phyloP scores from a whole-genome alignment of 2,329 filamentous ascomycete genomes.

The Fusarium mexicanum region DNA sequence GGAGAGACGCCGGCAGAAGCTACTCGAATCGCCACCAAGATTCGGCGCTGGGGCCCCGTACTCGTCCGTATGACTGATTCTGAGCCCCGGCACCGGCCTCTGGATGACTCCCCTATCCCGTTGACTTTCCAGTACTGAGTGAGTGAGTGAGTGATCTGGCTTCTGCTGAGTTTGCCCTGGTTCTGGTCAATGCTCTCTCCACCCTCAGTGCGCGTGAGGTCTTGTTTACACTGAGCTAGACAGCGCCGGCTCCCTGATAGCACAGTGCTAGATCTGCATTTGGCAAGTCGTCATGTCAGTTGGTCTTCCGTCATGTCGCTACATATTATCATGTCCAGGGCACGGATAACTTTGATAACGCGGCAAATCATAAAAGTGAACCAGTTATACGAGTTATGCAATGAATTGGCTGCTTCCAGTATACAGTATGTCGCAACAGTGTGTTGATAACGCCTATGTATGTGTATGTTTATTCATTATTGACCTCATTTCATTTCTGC shows the following conservation, averaged over 20 bases:
- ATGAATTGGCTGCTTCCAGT: neutral
- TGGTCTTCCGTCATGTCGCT: constrained; percentile 27
- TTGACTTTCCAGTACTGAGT: neutral
- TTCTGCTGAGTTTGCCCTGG: neutral
- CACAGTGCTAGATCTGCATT: constrained; percentile 25
- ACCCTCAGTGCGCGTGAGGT: constrained; percentile 25
- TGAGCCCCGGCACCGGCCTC: constrained; percentile 33
- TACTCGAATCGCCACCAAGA: constrained; percentile 38
- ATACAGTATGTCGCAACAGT: constrained; percentile 21
- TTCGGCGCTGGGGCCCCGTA: constrained; percentile 34
- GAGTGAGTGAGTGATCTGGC: constrained; percentile 5
- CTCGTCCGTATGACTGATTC: constrained; percentile 28
- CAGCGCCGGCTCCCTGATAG: neutral
- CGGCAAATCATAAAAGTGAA: neutral
- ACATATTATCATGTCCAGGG: constrained; percentile 7
- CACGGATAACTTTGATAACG: constrained; percentile 13
- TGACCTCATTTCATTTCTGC: constrained; percentile 9
- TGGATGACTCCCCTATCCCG: constrained; percentile 31
- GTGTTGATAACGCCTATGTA: constrained; percentile 23
- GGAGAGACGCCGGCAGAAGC: constrained; percentile 28
- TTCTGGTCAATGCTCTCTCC: constrained; percentile 14
- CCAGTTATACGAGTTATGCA: constrained; percentile 22
- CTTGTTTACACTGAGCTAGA: constrained; percentile 21
- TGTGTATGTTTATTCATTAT: neutral
- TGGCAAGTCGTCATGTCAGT: constrained; percentile 38